Percentiles rank a stretch among this genome's conserved stretches.
phyloP scores from a whole-genome alignment of 176 grass and related monocot species.

The Avena eriantha region DNA sequence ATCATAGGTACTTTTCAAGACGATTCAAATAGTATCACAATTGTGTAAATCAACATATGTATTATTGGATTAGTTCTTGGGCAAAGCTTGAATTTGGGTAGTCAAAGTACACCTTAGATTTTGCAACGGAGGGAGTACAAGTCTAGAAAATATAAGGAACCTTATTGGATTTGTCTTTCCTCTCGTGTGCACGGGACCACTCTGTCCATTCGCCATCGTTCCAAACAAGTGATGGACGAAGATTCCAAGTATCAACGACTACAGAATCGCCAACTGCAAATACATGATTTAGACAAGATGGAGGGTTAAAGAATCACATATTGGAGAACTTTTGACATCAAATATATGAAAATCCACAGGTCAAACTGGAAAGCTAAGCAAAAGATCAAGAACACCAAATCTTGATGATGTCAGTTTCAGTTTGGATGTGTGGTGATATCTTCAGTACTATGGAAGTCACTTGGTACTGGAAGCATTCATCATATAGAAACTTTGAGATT shows the following conservation, averaged over 20 bases:
- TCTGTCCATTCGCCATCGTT: slow-evolving; percentile 83
- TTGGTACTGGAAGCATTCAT: neutral
- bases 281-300: slow-evolving; percentile 27
- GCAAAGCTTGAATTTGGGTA: neutral
- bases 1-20: slow-evolving; percentile 2
- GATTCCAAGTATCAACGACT: slow-evolving; percentile 67
- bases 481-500: neutral
- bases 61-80: neutral
- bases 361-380: slow-evolving; percentile 19
- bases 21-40: neutral
- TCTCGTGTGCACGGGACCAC: slow-evolving; percentile 60
- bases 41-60: slow-evolving; percentile 8
- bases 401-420: slow-evolving; percentile 13
- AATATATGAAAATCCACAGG: neutral
- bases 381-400: slow-evolving; percentile 21
- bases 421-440: neutral
- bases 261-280: slow-evolving; percentile 64
- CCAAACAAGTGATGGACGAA: slow-evolving; percentile 89
- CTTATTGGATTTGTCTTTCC: slow-evolving; percentile 64
- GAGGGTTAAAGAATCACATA: slow-evolving; percentile 23
- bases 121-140: neutral
- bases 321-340: neutral
- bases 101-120: slow-evolving; percentile 1
- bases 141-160: slow-evolving; percentile 40
- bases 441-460: neutral